A percentile compares a stretch with the other conserved stretches of the same genome.
These are phyloP conservation scores for Rhodotorula diobovata DNA, from an alignment of 768 basidiomycete genomes.

Conservation along the genomic window DNA sequence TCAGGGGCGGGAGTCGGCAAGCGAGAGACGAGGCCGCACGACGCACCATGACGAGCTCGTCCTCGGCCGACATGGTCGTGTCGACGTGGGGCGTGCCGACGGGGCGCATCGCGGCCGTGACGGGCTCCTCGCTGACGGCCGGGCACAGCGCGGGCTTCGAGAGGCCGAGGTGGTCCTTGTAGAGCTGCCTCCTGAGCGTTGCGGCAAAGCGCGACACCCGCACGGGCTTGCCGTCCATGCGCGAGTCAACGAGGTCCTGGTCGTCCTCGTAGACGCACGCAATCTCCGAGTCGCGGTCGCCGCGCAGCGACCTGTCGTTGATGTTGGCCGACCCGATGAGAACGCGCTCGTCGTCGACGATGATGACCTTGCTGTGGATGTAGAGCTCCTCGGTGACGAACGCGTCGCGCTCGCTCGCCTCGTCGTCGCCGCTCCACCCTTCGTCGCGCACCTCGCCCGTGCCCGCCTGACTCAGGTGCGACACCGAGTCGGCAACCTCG, in stretches of 20 bases:
- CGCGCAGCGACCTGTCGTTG: slow-evolving; percentile 82
- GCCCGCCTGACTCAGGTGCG: slow-evolving; percentile 71
- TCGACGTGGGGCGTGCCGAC: slow-evolving; percentile 31
- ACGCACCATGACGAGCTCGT: slow-evolving; percentile 35
- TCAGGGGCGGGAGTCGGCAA: neutral
- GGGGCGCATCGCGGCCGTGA: slow-evolving; percentile 32
- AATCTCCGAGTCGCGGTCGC: slow-evolving; percentile 80
- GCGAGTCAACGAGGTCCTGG: slow-evolving; percentile 64
- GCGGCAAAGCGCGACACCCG: slow-evolving; percentile 73
- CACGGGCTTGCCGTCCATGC: slow-evolving; percentile 65
- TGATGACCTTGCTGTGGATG: slow-evolving; percentile 36
- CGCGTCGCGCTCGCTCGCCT: slow-evolving; percentile 75
- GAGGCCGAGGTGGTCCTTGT: slow-evolving; percentile 55
- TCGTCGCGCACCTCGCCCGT: slow-evolving; percentile 64
- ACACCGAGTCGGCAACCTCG: slow-evolving; percentile 67
- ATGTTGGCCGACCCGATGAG: slow-evolving; percentile 93
- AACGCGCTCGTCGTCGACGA: slow-evolving; percentile 52
- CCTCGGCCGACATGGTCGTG: slow-evolving; percentile 19
- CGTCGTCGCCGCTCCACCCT: slow-evolving; percentile 73
- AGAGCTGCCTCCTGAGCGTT: slow-evolving; percentile 73
- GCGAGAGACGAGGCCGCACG: neutral
- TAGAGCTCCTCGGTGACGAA: slow-evolving; percentile 53
- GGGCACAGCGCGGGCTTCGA: slow-evolving; percentile 64
- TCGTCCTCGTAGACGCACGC: slow-evolving; percentile 82
- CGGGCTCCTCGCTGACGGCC: slow-evolving; percentile 46